These are phyloP conservation scores for Xylaria sp. DNA, from an alignment of 2,329 filamentous ascomycete genomes.

Conservation along the genomic window DNA sequence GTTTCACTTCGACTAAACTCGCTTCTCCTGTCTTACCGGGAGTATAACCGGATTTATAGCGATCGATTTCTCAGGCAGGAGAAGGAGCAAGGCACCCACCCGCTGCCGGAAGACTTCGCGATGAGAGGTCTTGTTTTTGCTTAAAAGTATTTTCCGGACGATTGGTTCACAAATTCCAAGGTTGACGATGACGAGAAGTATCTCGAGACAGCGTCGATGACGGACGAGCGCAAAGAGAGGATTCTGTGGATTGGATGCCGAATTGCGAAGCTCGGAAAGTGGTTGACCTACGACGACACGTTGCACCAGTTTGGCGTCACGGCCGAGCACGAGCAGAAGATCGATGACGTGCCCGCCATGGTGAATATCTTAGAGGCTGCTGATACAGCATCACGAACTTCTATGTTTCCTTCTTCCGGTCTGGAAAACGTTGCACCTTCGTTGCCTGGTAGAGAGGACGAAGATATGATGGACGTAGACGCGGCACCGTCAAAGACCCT, in stretches of 20 bases:
- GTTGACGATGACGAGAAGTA: slow-evolving; percentile 70
- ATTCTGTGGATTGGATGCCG: slow-evolving; percentile 60
- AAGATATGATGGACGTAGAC: slow-evolving; percentile 25
- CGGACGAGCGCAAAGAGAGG: slow-evolving; percentile 58
- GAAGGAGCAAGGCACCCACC: slow-evolving; percentile 49
- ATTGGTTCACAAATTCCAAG: slow-evolving; percentile 61
- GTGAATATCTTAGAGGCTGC: slow-evolving; percentile 13
- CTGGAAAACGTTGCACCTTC: slow-evolving; percentile 1
- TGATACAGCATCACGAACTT: slow-evolving; percentile 10
- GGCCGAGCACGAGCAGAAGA: slow-evolving; percentile 41
- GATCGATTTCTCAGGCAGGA: slow-evolving; percentile 51
- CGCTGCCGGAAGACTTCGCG: slow-evolving; percentile 70
- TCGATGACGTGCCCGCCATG: slow-evolving; percentile 29
- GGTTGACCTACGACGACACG: slow-evolving; percentile 48
- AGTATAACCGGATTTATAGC: slow-evolving; percentile 42
- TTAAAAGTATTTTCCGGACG: slow-evolving; percentile 58
- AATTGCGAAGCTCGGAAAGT: slow-evolving; percentile 47
- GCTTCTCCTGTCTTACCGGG: too few species aligned
- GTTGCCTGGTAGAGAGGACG: slow-evolving; percentile 15
- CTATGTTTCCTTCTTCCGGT: slow-evolving; percentile 19
- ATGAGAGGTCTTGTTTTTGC: slow-evolving; percentile 66
- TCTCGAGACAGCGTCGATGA: slow-evolving; percentile 64
- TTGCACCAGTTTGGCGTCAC: slow-evolving; percentile 45
- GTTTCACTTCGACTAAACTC: too few species aligned
- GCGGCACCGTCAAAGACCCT: slow-evolving; percentile 10